Base-by-base conservation (phyloP, 352 stramenopile species). In the Phytopythium cucurbitacearum region DNA sequence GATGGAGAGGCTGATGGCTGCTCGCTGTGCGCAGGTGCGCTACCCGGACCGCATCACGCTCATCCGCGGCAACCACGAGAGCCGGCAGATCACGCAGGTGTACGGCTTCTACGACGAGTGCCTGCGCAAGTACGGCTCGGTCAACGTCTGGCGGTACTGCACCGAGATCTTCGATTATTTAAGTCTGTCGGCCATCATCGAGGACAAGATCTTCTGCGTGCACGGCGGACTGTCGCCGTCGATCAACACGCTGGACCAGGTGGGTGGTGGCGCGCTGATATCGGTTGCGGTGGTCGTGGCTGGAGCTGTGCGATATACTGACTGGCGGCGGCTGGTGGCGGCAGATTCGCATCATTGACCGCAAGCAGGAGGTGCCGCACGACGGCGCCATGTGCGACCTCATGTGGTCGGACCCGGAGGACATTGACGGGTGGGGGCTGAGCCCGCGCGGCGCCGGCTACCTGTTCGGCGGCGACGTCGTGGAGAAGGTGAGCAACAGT, bases 81-180 rank as follows among this genome's bases (percentile, higher is more conserved):
- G 73, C 53, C 75, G 97, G 51, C 96, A 99, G 73, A 99, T 99
- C 66, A 99, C 96, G 13, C 95, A 99, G 69, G 96, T 99, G 8
- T 99, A 99, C 68, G 97, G 97, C 28, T 99, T 99, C 65, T 99
- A 99, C 67, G 97, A 99, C 66, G 97, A 99, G 71, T 99, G 97
- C 64, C 72, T 98, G 12, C 75, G 94, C 57, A 91, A 98, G 67
- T 99, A 99, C 69, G 96, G 96, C 37, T 97, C 80, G 34, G 97
- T 99, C 47, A 99, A 99, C 76, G 96, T 99, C 32, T 99, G 97
- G 97, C 82, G 90, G 41, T 99, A 99, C 71, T 99, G 96, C 82
- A 99, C 97, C 51, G 97, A 99, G 65, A 98, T 99, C 65, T 99
- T 99, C 65, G 97, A 99, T 76, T 99, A 99, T 84, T 88, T 99